These are phyloP conservation scores for Aureobasidium pullulans DNA, from an alignment of 2,329 filamentous ascomycete species.

Conservation along the genomic window DNA sequence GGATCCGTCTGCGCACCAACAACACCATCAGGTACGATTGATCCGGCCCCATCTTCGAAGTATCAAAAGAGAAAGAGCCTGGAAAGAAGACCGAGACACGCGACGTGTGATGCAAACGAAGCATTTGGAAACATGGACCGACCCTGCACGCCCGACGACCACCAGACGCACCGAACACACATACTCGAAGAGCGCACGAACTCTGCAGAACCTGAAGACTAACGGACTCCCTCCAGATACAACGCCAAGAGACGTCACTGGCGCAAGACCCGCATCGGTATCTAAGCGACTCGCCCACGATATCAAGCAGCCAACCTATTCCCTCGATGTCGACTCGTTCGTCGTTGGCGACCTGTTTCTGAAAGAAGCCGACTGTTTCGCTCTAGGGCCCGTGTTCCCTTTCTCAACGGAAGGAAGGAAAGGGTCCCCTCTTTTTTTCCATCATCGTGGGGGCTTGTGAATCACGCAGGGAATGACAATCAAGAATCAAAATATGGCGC, in stretches of 20 bases:
- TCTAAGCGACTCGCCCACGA: constrained; percentile 61
- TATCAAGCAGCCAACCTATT: constrained; percentile 12
- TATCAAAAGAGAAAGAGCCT: neutral
- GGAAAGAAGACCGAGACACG: neutral
- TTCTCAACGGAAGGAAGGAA: neutral
- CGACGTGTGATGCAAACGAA: neutral
- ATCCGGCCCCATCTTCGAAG: neutral
- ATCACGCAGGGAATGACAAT: constrained; percentile 11
- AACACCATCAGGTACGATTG: constrained; percentile 95
- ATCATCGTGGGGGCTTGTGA: constrained; percentile 10
- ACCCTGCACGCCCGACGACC: neutral
- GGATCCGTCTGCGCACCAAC: constrained; percentile 95
- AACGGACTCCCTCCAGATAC: constrained; percentile 58
- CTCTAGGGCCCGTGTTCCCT: constrained; percentile 10
- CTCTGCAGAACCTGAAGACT: neutral
- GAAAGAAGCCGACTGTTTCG: constrained; percentile 11
- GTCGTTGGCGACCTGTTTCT: constrained; percentile 7
- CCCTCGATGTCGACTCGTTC: constrained; percentile 13
- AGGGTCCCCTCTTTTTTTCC: neutral
- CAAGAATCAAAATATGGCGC: constrained; percentile 11
- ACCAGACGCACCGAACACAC: neutral
- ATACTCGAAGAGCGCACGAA: neutral
- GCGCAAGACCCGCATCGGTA: constrained; percentile 99
- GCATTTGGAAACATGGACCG: neutral
- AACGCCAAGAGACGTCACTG: constrained; percentile 99